phyloP scores from a whole-genome alignment of 257 asterid genomes.

The Solanum sitiens region DNA sequence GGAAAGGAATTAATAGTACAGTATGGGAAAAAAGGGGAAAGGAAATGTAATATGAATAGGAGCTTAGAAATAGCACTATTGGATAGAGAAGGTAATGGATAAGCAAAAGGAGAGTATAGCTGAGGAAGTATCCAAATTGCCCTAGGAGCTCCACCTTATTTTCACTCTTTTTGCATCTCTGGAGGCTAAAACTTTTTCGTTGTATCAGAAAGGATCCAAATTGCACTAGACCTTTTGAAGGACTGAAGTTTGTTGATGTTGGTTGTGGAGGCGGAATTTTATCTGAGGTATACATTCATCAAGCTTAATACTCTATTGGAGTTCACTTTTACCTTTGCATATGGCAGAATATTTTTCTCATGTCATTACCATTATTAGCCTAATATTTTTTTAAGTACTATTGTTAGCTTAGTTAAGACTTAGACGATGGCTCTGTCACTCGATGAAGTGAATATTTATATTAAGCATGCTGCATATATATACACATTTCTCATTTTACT shows the following conservation, averaged over 20 bases:
- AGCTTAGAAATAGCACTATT: not conserved
- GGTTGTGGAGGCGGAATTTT: constrained; percentile 97
- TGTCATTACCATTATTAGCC: not conserved
- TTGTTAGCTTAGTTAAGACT: not conserved
- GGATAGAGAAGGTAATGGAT: not conserved
- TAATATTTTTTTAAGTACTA: not conserved
- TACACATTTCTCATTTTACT: not conserved
- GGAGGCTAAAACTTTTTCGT: constrained; percentile 14
- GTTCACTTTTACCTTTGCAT: not conserved
- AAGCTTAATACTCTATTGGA: not conserved
- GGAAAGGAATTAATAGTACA: not conserved
- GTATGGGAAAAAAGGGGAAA: not conserved
- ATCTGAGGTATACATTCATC: constrained; percentile 58
- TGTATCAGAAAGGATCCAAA: constrained; percentile 65
- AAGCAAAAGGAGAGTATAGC: not conserved
- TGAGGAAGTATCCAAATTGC: not conserved
- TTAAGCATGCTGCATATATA: not conserved
- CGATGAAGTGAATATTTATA: not conserved
- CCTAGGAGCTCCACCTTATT: not conserved
- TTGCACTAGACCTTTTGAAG: constrained; percentile 71
- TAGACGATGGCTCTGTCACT: not conserved
- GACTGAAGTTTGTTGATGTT: constrained; percentile 73
- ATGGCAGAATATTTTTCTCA: not conserved
- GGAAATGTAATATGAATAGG: not conserved
- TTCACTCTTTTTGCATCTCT: not conserved